phyloP scores from a whole-genome alignment of 192 early-diverging fungal species.

The Backusella macrospora region DNA sequence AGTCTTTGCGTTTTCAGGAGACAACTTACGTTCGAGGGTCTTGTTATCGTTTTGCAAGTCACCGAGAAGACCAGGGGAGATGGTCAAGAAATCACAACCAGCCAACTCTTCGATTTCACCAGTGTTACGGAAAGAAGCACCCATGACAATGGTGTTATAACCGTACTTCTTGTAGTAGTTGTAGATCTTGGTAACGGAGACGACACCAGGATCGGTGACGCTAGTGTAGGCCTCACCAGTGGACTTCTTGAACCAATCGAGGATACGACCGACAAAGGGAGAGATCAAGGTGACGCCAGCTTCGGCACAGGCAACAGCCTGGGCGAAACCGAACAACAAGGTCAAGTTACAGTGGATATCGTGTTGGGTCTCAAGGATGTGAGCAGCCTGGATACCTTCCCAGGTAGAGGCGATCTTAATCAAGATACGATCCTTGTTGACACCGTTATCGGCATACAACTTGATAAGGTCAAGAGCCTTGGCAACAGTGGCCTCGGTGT shows the following conservation, averaged over 20 bases:
- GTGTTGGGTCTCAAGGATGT: conserved; percentile 83
- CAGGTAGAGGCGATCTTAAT: conserved; percentile 99
- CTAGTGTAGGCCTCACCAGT: conserved; percentile 83
- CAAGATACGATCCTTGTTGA: conserved; percentile 90
- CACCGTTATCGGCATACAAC: conserved; percentile 88
- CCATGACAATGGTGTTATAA: conserved; percentile 99
- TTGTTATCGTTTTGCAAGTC: conserved; percentile 72
- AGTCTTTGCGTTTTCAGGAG: conserved; percentile 63
- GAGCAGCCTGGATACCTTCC: conserved; percentile 98
- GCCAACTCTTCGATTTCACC: conserved; percentile 97
- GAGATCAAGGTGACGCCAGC: conserved; percentile 96
- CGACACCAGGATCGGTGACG: conserved; percentile 90
- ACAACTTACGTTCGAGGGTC: conserved; percentile 76
- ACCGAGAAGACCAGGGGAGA: conserved; percentile 85
- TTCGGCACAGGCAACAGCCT: conserved; percentile 98
- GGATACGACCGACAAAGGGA: conserved; percentile 98
- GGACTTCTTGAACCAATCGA: conserved; percentile 96
- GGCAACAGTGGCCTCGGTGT: conserved; percentile 90
- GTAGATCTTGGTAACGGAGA: conserved; percentile 93
- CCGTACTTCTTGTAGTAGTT: conserved; percentile 99
- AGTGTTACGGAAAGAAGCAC: conserved; percentile 97
- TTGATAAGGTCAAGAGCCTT: conserved; percentile 91
- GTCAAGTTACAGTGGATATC: conserved; percentile 99
- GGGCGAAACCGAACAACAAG: conserved; percentile 89
- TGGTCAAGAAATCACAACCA: conserved; percentile 98